These are phyloP conservation scores for Boletales sp. DNA, from an alignment of 768 basidiomycete species.

Conservation along the genomic window DNA sequence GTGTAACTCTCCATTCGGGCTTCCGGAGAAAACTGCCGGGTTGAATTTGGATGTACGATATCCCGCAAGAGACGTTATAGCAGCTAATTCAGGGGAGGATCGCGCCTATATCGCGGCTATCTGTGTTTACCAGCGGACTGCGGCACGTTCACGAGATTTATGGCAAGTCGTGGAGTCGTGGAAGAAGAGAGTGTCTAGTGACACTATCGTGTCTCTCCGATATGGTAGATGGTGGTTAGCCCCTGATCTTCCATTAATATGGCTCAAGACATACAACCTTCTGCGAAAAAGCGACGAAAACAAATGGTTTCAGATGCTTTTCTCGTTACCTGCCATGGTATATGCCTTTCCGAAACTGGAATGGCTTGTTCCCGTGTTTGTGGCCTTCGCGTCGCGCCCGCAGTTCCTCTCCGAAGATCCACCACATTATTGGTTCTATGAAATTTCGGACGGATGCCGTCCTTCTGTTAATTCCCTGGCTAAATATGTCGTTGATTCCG, in stretches of 20 bases:
- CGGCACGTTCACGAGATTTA: background rate
- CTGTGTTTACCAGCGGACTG: conserved; percentile 1
- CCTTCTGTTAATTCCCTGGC: background rate
- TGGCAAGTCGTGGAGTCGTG: background rate
- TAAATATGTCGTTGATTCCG: background rate
- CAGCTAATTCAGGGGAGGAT: background rate
- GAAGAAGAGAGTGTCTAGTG: background rate
- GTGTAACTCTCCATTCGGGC: conserved; percentile 4
- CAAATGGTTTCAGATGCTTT: conserved; percentile 19
- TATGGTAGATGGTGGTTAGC: conserved; percentile 27
- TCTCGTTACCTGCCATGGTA: conserved; percentile 28
- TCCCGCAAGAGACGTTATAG: conserved; percentile 3
- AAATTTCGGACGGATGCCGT: background rate
- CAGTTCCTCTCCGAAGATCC: conserved; percentile 6
- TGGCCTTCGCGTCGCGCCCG: conserved; percentile 26
- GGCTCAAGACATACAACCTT: conserved; percentile 26
- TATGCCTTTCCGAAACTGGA: conserved; percentile 12
- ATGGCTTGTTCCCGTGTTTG: conserved; percentile 19
- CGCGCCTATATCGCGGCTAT: conserved; percentile 3
- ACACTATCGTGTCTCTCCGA: background rate
- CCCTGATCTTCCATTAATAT: conserved; percentile 13
- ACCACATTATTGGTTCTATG: background rate
- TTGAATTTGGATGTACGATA: conserved; percentile 7
- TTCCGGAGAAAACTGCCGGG: background rate
- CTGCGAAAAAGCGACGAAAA: conserved; percentile 10